Evolutionary conservation across 305 asterid genomes (phyloP), one percentile per base, ranked within the genome.

Genomic region (Rubia tinctorum): DNA sequence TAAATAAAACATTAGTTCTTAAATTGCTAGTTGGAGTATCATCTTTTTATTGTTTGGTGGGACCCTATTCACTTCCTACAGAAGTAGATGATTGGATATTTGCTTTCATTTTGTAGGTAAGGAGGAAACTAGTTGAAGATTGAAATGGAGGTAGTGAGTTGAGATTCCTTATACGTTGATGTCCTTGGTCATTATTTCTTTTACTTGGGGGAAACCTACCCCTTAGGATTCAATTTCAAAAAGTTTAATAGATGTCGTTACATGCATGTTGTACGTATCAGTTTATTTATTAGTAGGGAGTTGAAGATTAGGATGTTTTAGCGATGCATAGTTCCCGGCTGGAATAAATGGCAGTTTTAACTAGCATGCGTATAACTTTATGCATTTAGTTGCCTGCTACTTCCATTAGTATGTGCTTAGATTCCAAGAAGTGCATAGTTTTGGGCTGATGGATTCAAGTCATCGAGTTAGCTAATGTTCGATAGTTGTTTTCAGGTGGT

Each of bases 51-150:
- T 39, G 27, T 65, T 65, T n/a, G n/a, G n/a, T 65, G 69, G 69
- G 51, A 34, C 68, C 23, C 23, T 15, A 1, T 39, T 65, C 30
- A 17, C 49, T 65, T 40, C 18, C 49, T 65, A 13, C 22, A 40
- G 51, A 40, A 65, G 51, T 65, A 65, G 69, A 37, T 65, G 51
- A 65, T 65, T 65, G 51, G 49, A 40, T 17, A 65, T 65, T 39
- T 65, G 49, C 18, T 65, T 65, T 65, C 27, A 65, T 65, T 51
- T 65, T 65, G 69, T 65, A 65, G 69, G 69, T 65, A 39, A 65
- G 69, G 69, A 65, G 69, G 39, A 44, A 44, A 65, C 69, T 65
- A 65, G 69, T 65, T 65, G 69, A 65, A 65, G 69, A 65, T 65
- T 65, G 69, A 63, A 65, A 65, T 37, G 13, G 49, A 65, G 69